phyloP scores from a whole-genome alignment of 208 protist species.

The Lotmaria passim region DNA sequence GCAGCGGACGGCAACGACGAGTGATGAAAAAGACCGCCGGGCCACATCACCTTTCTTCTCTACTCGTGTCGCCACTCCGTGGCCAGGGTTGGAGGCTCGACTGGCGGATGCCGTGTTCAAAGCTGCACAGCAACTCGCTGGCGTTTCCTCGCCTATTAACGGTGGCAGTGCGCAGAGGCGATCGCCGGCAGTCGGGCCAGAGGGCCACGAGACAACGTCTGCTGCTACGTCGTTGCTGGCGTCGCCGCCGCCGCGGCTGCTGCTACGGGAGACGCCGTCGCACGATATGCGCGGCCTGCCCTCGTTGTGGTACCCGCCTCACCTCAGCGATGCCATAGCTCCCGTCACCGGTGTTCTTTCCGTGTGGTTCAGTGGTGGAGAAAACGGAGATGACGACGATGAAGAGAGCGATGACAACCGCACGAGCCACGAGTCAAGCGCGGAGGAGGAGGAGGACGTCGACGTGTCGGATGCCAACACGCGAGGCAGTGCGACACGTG shows the following conservation, averaged over 20 bases:
- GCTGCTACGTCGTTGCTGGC: neutral
- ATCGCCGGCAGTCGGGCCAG: neutral
- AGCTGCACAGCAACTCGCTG: neutral
- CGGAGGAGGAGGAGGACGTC: neutral
- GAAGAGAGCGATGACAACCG: slow-evolving; percentile 3
- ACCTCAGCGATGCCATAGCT: slow-evolving; percentile 9
- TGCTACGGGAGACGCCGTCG: slow-evolving; percentile 18
- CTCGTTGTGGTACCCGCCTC: slow-evolving; percentile 26
- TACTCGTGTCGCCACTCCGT: neutral
- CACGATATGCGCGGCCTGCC: slow-evolving; percentile 25
- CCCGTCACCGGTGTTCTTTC: slow-evolving; percentile 18
- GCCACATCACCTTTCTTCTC: neutral
- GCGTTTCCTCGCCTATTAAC: neutral
- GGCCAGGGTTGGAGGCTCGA: slow-evolving; percentile 12
- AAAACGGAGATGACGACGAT: neutral
- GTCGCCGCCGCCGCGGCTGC: slow-evolving; percentile 13
- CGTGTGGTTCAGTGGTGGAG: slow-evolving; percentile 27
- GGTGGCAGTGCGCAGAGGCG: neutral
- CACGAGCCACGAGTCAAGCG: too few relatives aligned
- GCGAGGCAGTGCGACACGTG: too few relatives aligned
- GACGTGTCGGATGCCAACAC: neutral
- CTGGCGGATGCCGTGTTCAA: neutral
- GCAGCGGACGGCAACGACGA: too few relatives aligned
- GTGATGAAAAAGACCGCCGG: neutral
- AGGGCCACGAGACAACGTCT: neutral